Base-by-base conservation (phyloP, 2,329 filamentous ascomycete genomes). In the Exophiala viscosa region DNA sequence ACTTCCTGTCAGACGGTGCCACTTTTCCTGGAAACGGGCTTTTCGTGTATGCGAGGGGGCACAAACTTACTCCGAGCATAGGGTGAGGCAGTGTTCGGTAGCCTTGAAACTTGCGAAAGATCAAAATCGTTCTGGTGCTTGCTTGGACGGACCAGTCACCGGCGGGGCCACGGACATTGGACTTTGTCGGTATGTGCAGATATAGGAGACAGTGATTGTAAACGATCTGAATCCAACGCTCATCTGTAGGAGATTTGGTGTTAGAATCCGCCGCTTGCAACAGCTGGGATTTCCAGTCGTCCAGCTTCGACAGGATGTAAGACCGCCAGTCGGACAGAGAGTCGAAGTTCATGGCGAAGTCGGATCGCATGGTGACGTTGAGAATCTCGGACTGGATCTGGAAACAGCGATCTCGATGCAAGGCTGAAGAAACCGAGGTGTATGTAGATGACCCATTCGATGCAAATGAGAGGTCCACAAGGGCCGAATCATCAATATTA, bases 201-300 rank as follows among this genome's bases (percentile, higher is more conserved):
- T 48, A 48, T 11, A 48, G 14, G 6, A 48, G 45, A 15, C 45
- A 48, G 32, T 48, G 45, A 23, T 48, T 48, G 41, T 45, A 45
- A 7, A 52, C 43, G 23, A 53, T 53, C 23, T 41, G 40, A 15
- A 49, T 53, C 44, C 50, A 53, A 17, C 50, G 45, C 17, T 38
- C 48, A 17, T 51, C 41, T 3, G 34, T 48, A 8, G 45, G 17
- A 7, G 10, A 31, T 15, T 39, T 48, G 3, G 34, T 48, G 45
- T 40, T 20, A 2, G 45, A 39, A 17, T 39, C 34, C 2, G 45
- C 15, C 5, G 34, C 34, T 14, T 48, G 15, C 34, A 10, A 20
- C 13, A 48, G 20, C 28, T 48, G 34, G 9, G 45, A 39, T 17
- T 15, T 48, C 45, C 45, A 48, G 23, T 48, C 34, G 10, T 48